Conservation (phyloP, 805 yeast species). For the Ogataea paradorogensis region DNA sequence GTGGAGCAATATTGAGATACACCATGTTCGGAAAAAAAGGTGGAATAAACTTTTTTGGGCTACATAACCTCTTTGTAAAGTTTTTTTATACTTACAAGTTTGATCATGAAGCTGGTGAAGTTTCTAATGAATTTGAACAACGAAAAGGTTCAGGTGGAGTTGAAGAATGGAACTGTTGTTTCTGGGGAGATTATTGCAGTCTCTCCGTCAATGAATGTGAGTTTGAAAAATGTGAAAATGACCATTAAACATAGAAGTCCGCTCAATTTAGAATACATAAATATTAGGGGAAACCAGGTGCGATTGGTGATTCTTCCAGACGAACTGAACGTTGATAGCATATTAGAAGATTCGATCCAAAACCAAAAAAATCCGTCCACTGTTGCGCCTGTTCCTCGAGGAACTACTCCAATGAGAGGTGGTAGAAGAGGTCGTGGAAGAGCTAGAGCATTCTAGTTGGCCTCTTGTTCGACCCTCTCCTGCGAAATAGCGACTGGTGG, state of each 20-base stretch:
- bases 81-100: background rate
- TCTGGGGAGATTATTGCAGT: conserved; percentile 84
- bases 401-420: conserved; percentile 26
- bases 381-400: conserved; percentile 36
- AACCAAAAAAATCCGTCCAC: conserved; percentile 42
- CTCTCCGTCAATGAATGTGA: conserved; percentile 87
- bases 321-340: conserved; percentile 66
- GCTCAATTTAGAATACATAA: conserved; percentile 68
- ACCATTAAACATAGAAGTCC: conserved; percentile 71
- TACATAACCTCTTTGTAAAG: conserved; percentile 11
- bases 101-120: conserved; percentile 59
- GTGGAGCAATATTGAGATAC: conserved; percentile 50
- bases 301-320: conserved; percentile 85
- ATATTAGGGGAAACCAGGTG: conserved; percentile 85
- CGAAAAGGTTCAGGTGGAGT: conserved; percentile 86
- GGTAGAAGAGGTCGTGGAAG: conserved; percentile 31
- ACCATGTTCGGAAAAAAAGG: conserved; percentile 36
- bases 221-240: conserved; percentile 76
- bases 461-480: conserved; percentile 21
- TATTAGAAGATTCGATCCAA: conserved; percentile 51
- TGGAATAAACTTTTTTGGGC: conserved; percentile 10
- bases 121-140: conserved; percentile 82
- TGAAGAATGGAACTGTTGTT: conserved; percentile 85
- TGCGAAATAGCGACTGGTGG: conserved; percentile 44
- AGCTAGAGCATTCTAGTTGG: conserved; percentile 30